Evolutionary conservation across 2,329 filamentous ascomycete species (phyloP).

Genomic region (Zalaria sp.): DNA sequence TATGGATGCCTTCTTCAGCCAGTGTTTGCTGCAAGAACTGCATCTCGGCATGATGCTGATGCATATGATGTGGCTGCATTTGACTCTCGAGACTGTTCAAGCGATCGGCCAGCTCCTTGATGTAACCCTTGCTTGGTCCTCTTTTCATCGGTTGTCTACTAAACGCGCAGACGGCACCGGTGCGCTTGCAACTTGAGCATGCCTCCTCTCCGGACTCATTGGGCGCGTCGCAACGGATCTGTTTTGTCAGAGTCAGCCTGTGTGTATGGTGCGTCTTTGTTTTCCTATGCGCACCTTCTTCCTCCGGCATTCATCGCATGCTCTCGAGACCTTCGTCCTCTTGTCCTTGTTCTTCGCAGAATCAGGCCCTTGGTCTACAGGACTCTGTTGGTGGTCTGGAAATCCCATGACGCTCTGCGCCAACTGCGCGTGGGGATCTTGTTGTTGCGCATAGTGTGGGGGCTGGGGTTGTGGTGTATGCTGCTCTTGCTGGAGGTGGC

Average conservation of each 20-base stretch:
- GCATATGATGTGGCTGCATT: conserved; percentile 28
- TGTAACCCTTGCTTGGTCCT: conserved; percentile 58
- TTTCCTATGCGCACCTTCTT: conserved; percentile 6
- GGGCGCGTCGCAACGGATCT: conserved; percentile 73
- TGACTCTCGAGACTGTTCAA: conserved; percentile 72
- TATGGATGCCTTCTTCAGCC: conserved; percentile 9
- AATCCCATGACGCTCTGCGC: background rate
- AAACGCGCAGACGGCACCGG: conserved; percentile 66
- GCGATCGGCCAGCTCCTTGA: conserved; percentile 79
- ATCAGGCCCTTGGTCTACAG: conserved; percentile 2
- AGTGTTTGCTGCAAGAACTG: conserved; percentile 16
- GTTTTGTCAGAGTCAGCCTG: conserved; percentile 3
- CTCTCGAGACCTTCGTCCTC: conserved; percentile 9
- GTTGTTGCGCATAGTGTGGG: background rate
- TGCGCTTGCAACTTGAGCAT: conserved; percentile 69
- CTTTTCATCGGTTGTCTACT: conserved; percentile 79
- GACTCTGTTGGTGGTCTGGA: conserved; percentile 5
- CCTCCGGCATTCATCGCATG: conserved; percentile 10
- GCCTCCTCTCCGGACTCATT: conserved; percentile 59
- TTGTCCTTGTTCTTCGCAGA: conserved; percentile 4
- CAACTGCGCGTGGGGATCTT: background rate
- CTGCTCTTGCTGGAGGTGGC: background rate
- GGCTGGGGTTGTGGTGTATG: background rate
- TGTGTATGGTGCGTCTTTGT: conserved; percentile 1
- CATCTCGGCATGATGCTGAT: conserved; percentile 15